Conservation (phyloP, 2,329 filamentous ascomycete species). For the Verticillium nubilum region DNA sequence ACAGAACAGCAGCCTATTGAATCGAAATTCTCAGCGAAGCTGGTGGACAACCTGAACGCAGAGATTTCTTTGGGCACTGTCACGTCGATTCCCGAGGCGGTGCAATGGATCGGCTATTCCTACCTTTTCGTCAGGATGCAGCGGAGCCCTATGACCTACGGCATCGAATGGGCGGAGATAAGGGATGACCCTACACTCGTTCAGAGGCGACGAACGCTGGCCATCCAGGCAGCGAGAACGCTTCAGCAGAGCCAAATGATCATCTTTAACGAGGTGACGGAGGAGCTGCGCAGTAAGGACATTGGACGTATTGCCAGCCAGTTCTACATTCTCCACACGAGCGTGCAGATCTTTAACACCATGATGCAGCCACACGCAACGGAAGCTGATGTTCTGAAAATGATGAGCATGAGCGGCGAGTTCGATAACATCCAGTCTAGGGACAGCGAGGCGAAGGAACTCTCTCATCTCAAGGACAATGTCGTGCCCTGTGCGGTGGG, state of each 20-base stretch:
- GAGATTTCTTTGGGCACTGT: conserved; percentile 93
- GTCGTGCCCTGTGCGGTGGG: conserved; percentile 73
- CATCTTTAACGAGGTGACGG: conserved; percentile 92
- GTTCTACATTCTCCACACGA: conserved; percentile 90
- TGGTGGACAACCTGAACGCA: conserved; percentile 95
- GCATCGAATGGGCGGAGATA: conserved; percentile 91
- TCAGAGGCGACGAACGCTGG: conserved; percentile 75
- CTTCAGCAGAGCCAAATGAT: conserved; percentile 97
- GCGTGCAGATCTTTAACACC: conserved; percentile 91
- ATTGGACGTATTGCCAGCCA: conserved; percentile 95
- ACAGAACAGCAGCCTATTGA: conserved; percentile 97
- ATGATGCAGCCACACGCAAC: conserved; percentile 84
- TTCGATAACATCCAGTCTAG: conserved; percentile 95
- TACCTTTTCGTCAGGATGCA: conserved; percentile 97
- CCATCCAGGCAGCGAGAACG: conserved; percentile 81
- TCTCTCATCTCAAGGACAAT: conserved; percentile 67
- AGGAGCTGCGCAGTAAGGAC: conserved; percentile 90
- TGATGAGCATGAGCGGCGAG: conserved; percentile 97
- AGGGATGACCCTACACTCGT: conserved; percentile 84
- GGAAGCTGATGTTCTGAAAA: conserved; percentile 88
- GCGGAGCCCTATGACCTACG: conserved; percentile 83
- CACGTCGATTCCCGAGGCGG: conserved; percentile 86
- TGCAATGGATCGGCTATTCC: conserved; percentile 96
- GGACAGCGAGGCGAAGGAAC: conserved; percentile 83
- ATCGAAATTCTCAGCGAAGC: conserved; percentile 87